These are phyloP conservation scores for Dysphania ambrosioides DNA, from an alignment of 148 eudicot genomes.

Conservation along the genomic window DNA sequence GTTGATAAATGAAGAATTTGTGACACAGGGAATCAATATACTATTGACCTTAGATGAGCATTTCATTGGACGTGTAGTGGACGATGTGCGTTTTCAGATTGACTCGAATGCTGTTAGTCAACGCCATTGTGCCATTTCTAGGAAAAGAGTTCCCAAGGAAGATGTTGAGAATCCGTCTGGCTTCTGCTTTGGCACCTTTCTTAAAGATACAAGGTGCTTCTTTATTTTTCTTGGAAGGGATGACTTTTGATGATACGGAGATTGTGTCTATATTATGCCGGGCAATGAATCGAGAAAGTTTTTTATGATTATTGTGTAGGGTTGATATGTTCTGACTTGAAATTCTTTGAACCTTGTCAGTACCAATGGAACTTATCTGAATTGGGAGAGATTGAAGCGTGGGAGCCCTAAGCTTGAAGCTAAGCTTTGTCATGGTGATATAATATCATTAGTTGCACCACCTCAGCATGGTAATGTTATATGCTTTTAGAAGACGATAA, in stretches of 20 bases:
- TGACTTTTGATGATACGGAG: neutral
- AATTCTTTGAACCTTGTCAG: constrained; percentile 41
- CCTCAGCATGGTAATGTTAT: constrained; percentile 70
- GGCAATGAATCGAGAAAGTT: neutral
- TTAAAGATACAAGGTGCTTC: constrained; percentile 81
- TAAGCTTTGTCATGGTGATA: constrained; percentile 77
- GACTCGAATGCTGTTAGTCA: constrained; percentile 73
- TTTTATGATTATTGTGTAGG: neutral
- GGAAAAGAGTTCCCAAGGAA: constrained; percentile 50
- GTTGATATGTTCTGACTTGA: constrained; percentile 22
- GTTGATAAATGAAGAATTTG: constrained; percentile 11
- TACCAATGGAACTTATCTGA: constrained; percentile 87
- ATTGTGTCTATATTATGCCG: no score
- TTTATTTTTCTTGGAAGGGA: constrained; percentile 6
- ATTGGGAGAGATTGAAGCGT: constrained; percentile 74
- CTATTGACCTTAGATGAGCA: constrained; percentile 75
- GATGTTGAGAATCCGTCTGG: constrained; percentile 50
- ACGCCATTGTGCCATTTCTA: constrained; percentile 66
- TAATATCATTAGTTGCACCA: constrained; percentile 67
- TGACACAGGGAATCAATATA: constrained; percentile 75
- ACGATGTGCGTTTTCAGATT: constrained; percentile 64
- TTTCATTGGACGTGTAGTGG: constrained; percentile 69
- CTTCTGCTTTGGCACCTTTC: constrained; percentile 36
- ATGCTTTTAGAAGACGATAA: neutral
- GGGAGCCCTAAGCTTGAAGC: constrained; percentile 54